Conservation (phyloP, 371 early-diverging fungal species). For the Apophysomyces trapeziformis region DNA sequence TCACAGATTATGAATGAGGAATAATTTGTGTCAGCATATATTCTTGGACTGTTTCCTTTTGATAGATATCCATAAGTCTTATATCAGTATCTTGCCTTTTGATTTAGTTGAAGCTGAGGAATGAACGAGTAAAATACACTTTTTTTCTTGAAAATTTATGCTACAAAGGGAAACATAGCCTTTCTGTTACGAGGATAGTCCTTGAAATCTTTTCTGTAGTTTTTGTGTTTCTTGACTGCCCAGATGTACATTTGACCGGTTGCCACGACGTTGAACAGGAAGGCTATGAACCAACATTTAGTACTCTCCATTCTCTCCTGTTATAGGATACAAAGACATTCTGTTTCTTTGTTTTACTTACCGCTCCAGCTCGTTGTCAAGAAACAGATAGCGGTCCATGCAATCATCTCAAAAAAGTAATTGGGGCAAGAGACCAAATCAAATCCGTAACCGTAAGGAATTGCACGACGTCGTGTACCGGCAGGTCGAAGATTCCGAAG, state of each 20-base stretch:
- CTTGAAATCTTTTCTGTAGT: conserved; percentile 90
- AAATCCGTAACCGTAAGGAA: conserved; percentile 95
- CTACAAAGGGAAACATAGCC: conserved; percentile 89
- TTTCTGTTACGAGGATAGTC: conserved; percentile 91
- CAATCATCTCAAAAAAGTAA: conserved; percentile 90
- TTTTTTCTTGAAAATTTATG: conserved; percentile 38
- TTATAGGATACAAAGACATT: too few species aligned
- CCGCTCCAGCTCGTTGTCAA: conserved; percentile 80
- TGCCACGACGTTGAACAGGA: conserved; percentile 81
- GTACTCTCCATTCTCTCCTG: too few species aligned
- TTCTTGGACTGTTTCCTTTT: background rate
- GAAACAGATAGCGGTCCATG: conserved; percentile 79
- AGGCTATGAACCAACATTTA: conserved; percentile 42
- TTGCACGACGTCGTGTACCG: conserved; percentile 86
- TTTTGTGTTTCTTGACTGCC: conserved; percentile 96
- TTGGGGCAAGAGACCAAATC: conserved; percentile 91
- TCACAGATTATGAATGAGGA: too few species aligned
- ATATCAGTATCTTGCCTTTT: background rate
- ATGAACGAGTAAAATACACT: too few species aligned
- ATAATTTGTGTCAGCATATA: too few species aligned
- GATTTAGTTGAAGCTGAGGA: background rate
- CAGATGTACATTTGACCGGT: conserved; percentile 93
- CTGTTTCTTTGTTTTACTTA: conserved; percentile 29
- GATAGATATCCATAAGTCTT: background rate
- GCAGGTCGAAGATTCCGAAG: conserved; percentile 92